Evolutionary conservation across 768 basidiomycete species (phyloP).

Genomic region (Podaxis sp.): DNA sequence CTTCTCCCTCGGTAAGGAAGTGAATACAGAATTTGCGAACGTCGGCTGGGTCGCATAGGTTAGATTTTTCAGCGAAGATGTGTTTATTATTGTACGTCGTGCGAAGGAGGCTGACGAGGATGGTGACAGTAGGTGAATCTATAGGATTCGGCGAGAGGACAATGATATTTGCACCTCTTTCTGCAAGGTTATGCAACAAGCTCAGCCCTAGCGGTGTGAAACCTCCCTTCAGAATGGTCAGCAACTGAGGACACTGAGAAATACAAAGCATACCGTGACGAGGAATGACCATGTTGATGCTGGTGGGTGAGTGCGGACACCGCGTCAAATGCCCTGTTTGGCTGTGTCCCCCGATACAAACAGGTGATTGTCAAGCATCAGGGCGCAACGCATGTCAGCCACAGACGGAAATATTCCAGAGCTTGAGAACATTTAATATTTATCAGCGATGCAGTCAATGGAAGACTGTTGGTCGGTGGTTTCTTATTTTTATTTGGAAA

Average conservation of each 20-base stretch:
- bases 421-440: not conserved
- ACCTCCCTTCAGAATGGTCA: conserved; percentile 46
- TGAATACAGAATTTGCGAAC: conserved; percentile 69
- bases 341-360: not conserved
- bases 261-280: conserved; percentile 47
- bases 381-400: not conserved
- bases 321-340: not conserved
- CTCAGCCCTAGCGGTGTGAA: conserved; percentile 74
- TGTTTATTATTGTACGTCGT: conserved; percentile 68
- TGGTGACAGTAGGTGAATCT: conserved; percentile 46
- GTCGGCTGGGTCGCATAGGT: conserved; percentile 59
- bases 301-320: not conserved
- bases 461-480: not conserved
- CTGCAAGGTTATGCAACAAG: conserved; percentile 59
- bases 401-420: not conserved
- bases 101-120: conserved; percentile 64
- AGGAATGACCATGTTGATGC: conserved; percentile 36
- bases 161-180: conserved; percentile 76
- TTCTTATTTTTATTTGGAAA: not conserved
- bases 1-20: conserved; percentile 44
- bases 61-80: conserved; percentile 77
- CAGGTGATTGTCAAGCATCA: not conserved
- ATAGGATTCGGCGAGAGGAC: conserved; percentile 62
- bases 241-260: conserved; percentile 1
- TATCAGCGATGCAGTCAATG: not conserved